These are phyloP conservation scores for Ophiostoma sp. DNA, from an alignment of 2,329 filamentous ascomycete species.

Conservation along the genomic window DNA sequence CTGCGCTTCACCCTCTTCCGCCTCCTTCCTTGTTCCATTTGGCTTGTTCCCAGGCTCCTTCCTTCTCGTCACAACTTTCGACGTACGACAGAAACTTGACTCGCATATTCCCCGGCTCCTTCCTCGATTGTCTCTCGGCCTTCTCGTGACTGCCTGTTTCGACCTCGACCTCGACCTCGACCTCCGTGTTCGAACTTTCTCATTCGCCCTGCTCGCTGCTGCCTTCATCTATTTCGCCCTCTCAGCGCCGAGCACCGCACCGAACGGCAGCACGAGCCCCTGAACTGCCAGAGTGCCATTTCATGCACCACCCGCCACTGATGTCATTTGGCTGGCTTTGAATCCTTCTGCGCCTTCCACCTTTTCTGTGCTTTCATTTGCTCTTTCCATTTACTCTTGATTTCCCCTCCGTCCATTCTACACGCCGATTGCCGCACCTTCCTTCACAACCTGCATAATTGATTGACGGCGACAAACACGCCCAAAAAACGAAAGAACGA, in stretches of 20 bases:
- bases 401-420: neutral
- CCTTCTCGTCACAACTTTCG: neutral
- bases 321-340: slow-evolving; percentile 11
- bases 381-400: neutral
- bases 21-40: neutral
- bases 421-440: neutral
- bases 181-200: neutral
- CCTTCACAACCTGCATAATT: neutral
- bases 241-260: neutral
- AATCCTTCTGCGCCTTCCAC: neutral
- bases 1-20: neutral
- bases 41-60: neutral
- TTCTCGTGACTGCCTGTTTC: neutral
- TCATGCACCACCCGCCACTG: slow-evolving; percentile 15
- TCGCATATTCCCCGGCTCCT: neutral
- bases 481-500: neutral
- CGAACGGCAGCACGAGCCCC: neutral
- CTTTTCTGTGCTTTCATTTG: neutral
- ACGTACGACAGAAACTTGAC: neutral
- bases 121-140: neutral
- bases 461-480: neutral
- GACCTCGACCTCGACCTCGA: neutral
- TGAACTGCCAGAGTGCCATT: neutral
- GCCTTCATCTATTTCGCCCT: neutral
- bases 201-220: neutral